Evolutionary conservation across 805 yeast species (phyloP).

Genomic region (Candida sanyiensis): DNA sequence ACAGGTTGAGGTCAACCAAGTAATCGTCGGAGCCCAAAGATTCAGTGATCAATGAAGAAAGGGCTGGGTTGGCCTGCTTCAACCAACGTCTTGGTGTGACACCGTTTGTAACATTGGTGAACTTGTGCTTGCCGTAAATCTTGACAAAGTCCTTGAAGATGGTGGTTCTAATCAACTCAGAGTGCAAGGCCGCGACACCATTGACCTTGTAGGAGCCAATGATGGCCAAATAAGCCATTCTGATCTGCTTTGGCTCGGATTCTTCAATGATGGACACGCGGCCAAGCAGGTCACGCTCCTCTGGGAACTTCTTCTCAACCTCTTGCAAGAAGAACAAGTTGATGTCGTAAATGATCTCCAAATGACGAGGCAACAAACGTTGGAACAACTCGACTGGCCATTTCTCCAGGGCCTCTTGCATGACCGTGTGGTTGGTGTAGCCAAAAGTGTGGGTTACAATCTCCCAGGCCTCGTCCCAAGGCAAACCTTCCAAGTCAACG

Average conservation of each 20-base stretch:
- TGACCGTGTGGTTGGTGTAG: slow-evolving; percentile 91
- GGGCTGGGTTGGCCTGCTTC: slow-evolving; percentile 83
- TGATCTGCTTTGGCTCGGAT: slow-evolving; percentile 68
- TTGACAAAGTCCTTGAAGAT: slow-evolving; percentile 86
- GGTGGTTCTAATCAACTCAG: slow-evolving; percentile 83
- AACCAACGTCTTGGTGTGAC: slow-evolving; percentile 96
- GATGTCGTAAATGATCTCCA: slow-evolving; percentile 84
- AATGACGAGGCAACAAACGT: slow-evolving; percentile 79
- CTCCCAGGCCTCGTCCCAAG: slow-evolving; percentile 82
- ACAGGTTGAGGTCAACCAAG: slow-evolving; percentile 58
- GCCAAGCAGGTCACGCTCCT: slow-evolving; percentile 52
- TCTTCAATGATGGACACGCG: slow-evolving; percentile 86
- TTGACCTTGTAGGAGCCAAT: slow-evolving; percentile 90
- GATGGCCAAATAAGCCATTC: slow-evolving; percentile 90
- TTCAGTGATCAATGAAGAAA: slow-evolving; percentile 67
- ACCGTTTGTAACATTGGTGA: slow-evolving; percentile 91
- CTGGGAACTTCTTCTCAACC: slow-evolving; percentile 74
- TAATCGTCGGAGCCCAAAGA: slow-evolving; percentile 66
- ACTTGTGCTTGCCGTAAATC: slow-evolving; percentile 75
- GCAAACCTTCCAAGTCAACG: slow-evolving; percentile 75
- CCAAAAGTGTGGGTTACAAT: slow-evolving; percentile 79
- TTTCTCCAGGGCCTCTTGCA: slow-evolving; percentile 91
- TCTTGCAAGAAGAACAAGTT: slow-evolving; percentile 70
- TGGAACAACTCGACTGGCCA: slow-evolving; percentile 87
- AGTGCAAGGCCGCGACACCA: slow-evolving; percentile 94